Evolutionary conservation across 805 yeast genomes (phyloP), one percentile per base, ranked within the genome.

Genomic region (Yamadazyma akitaensis): DNA sequence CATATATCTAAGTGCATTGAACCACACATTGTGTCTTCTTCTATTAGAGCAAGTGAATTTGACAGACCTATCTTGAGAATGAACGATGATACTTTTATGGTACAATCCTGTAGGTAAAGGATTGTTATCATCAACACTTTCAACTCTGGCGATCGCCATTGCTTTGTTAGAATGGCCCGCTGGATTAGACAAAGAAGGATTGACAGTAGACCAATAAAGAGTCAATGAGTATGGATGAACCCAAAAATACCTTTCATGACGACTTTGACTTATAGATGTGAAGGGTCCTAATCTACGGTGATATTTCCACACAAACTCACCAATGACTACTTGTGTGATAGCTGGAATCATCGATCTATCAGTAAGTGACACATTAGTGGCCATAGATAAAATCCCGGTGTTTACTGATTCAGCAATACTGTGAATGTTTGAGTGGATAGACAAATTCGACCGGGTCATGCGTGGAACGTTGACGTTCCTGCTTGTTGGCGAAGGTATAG

Each of bases 201-300:
- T 88, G 11, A 82, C 75, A 5, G 79, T 75, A 2, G 92, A 84
- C 99, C 99, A 92, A 64, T 88, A 90, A 40, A 92, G 72, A 0
- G 96, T 88, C 71, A 89, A 68, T 8, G 94, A 85, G 64, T 91
- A 91, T 2, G 99, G 98, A 65, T 92, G 96, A 38, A 94, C 80
- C 98, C 98, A 94, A 76, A 92, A 92, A 68, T 81, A 92, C 53
- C 97, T 77, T 60, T 86, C 94, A 60, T 92, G 99, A 49, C 97
- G 79, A 36, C 79, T 78, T 42, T 89, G 94, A 0, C 92, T 79
- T 17, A 88, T 75, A 1, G 85, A 76, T 33, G 88, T 84, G 42
- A 88, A 72, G 13, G 90, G 85, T 1, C 91, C 91, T 44, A 85
- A 66, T 50, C 82, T 81, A 48, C 94, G 81, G 62, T 84, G 88